These are phyloP conservation scores for Cercophora scortea DNA, from an alignment of 495 filamentous ascomycete species.

Conservation along the genomic window DNA sequence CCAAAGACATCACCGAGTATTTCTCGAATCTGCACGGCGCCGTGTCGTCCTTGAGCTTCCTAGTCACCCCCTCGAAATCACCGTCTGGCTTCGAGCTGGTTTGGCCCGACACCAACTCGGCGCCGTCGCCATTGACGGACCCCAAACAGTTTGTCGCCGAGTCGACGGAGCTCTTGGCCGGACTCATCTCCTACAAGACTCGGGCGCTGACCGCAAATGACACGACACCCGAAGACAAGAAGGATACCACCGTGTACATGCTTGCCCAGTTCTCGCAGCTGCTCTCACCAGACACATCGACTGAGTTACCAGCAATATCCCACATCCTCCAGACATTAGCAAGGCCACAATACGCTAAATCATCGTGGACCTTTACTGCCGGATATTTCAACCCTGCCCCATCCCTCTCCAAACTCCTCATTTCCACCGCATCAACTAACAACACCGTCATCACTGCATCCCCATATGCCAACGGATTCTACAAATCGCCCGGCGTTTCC, in stretches of 20 bases:
- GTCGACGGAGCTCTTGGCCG: constrained; percentile 56
- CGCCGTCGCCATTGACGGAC: constrained; percentile 60
- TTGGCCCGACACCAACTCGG: constrained; percentile 73
- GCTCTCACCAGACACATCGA: constrained; percentile 69
- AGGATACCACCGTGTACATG: constrained; percentile 75
- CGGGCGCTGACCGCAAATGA: constrained; percentile 12
- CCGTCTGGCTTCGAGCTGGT: constrained; percentile 59
- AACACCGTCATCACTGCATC: constrained; percentile 92
- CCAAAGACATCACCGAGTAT: constrained; percentile 70
- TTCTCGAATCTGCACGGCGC: constrained; percentile 70
- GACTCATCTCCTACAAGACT: constrained; percentile 47
- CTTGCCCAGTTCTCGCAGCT: constrained; percentile 80
- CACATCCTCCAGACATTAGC: constrained; percentile 62
- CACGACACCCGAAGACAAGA: constrained; percentile 7
- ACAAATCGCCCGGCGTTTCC: constrained; percentile 76
- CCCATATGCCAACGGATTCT: constrained; percentile 93
- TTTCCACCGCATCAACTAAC: constrained; percentile 55
- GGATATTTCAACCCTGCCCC: constrained; percentile 97
- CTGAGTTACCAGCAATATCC: constrained; percentile 75
- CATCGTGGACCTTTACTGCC: constrained; percentile 90
- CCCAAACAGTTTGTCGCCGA: constrained; percentile 60
- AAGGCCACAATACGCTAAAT: constrained; percentile 49
- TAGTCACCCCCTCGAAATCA: constrained; percentile 54
- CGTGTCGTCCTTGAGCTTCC: constrained; percentile 72
- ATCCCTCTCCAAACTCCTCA: constrained; percentile 65